Percentiles rank a stretch among this genome's conserved stretches.
Evolutionary conservation across 2,329 filamentous ascomycete species (phyloP).

Genomic region (Coniochaeta sp.): DNA sequence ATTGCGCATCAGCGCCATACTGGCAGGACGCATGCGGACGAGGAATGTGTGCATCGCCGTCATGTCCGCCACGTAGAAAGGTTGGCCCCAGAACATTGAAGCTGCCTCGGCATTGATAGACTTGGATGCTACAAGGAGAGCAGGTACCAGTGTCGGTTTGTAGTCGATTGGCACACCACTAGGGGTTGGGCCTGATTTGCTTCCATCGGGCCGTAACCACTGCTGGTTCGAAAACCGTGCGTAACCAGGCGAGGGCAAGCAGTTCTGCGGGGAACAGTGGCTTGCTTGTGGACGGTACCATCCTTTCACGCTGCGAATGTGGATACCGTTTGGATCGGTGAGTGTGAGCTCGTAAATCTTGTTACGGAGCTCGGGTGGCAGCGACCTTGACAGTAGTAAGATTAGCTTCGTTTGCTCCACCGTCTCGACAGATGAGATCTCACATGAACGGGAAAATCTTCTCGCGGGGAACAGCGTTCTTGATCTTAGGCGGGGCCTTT

Average conservation of each 20-base stretch:
- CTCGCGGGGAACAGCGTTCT: background rate
- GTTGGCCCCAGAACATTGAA: background rate
- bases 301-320: background rate
- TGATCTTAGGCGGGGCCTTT: background rate
- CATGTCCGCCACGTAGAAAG: background rate
- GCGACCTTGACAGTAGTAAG: background rate
- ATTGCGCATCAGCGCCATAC: background rate
- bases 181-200: background rate
- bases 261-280: background rate
- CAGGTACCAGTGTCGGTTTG: background rate
- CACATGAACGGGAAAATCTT: background rate
- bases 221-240: background rate
- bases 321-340: background rate
- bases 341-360: conserved; percentile 1
- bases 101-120: background rate
- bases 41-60: background rate
- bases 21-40: background rate
- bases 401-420: background rate
- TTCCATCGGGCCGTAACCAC: background rate
- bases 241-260: background rate
- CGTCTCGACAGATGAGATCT: background rate
- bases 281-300: background rate
- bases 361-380: background rate
- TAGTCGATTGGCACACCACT: background rate
- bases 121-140: background rate